Evolutionary conservation across 805 yeast species (phyloP), one percentile per base, ranked within the genome.

Genomic region (Wickerhamiella hasegawae): DNA sequence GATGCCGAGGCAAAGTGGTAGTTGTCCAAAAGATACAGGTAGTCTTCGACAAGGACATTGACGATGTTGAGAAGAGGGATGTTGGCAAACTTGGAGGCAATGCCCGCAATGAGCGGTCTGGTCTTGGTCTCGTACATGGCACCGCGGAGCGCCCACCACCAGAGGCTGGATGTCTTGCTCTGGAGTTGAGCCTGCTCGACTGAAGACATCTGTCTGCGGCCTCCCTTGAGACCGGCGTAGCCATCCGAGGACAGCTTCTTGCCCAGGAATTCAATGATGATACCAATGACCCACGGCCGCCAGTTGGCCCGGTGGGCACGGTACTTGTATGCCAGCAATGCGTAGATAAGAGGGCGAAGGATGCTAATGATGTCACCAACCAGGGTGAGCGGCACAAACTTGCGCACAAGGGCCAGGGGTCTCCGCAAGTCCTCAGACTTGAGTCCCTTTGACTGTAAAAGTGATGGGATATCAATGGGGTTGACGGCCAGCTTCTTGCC

Each of bases 61-160:
- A 49, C 45, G 16, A 59, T 34, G 25, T 43, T 49, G 21, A 58
- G 32, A 2, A 59, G 32, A 3, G 65, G 65, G 12, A 57, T 33
- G 16, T 41, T 42, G 29, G 43, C 46, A 22, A 57, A 35, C 28
- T 32, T 34, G 12, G 35, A 22, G n/a, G 52, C 46, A 20, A 55
- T 20, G 14, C 45, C 41, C 15, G 45, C 45, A 25, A 58, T 26
- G 4, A 49, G 17, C 4, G 57, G 60, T 16, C 59, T 45, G 1
- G 60, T 51, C 20, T 48, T 28, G 4, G 43, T 34, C 18, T 52
- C 47, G 46, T 57, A 60, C 45, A 59, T 46, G 38, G 57, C 52
- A 5, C 63, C 62, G 6, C 66, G 48, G 24, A 61, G 39, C 16
- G 46, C 30, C 63, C 64, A 61, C 63, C 65, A 59, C 43, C 55